Evolutionary conservation across 805 yeast genomes (phyloP).

Genomic region (Dipodascopsis tothii): DNA sequence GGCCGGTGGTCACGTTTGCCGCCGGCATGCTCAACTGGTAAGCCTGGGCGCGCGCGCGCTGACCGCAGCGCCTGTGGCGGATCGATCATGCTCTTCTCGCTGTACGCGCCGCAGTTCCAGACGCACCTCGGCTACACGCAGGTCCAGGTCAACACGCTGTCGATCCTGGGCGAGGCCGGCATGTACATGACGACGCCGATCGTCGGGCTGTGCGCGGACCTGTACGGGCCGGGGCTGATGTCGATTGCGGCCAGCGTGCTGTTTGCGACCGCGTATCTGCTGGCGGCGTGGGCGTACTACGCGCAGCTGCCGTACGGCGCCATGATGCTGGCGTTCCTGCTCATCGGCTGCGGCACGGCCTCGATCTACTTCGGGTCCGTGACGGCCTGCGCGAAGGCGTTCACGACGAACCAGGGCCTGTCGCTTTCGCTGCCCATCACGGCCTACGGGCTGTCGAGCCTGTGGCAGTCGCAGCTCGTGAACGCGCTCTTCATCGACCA

Average conservation of each 20-base stretch:
- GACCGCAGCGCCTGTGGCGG: conserved; percentile 51
- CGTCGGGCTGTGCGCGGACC: conserved; percentile 23
- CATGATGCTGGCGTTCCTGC: conserved; percentile 29
- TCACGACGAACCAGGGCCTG: conserved; percentile 49
- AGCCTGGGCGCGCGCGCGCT: not conserved
- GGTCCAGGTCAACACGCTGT: conserved; percentile 61
- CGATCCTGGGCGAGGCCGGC: conserved; percentile 68
- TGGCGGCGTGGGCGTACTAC: conserved; percentile 22
- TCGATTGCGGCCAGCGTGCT: conserved; percentile 18
- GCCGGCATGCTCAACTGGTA: conserved; percentile 18
- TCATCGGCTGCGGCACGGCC: conserved; percentile 36
- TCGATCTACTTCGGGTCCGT: conserved; percentile 32
- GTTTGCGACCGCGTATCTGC: conserved; percentile 19
- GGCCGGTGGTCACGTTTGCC: conserved; percentile 7
- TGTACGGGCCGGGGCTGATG: conserved; percentile 22
- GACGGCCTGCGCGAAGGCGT: conserved; percentile 27
- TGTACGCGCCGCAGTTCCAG: conserved; percentile 67
- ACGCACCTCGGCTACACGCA: conserved; percentile 53
- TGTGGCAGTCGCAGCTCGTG: conserved; percentile 59
- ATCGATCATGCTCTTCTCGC: conserved; percentile 71
- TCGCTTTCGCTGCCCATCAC: conserved; percentile 86
- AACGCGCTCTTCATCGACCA: conserved; percentile 34
- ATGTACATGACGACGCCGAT: conserved; percentile 75
- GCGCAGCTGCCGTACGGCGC: conserved; percentile 11
- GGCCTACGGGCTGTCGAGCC: conserved; percentile 74